phyloP scores from a whole-genome alignment of 495 filamentous ascomycete genomes.

The Talaromyces adpressus region DNA sequence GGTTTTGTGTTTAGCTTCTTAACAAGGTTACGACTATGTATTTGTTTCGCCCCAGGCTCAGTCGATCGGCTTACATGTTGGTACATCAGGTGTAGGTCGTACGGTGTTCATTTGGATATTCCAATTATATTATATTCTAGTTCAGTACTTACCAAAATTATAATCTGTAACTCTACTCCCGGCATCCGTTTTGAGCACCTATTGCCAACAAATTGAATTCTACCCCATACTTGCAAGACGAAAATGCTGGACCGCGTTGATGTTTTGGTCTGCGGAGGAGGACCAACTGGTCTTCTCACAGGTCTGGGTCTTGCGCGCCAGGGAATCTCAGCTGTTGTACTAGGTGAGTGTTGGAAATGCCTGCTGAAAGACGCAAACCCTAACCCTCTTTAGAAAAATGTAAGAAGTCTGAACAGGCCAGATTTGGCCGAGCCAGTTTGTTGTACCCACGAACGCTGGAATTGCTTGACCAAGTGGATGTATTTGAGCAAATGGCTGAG shows the following conservation, averaged over 20 bases:
- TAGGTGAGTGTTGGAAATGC: neutral
- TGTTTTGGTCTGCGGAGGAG: neutral
- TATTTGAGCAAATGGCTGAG: slow-evolving; percentile 38
- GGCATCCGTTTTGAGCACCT: neutral
- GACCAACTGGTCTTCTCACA: neutral
- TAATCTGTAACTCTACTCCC: neutral
- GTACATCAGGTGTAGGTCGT: neutral
- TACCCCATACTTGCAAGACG: neutral
- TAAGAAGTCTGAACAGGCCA: slow-evolving; percentile 28
- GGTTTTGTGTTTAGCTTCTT: neutral
- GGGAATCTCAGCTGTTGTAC: neutral
- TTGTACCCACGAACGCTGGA: slow-evolving; percentile 38
- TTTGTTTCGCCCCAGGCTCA: neutral
- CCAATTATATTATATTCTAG: neutral
- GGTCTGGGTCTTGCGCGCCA: neutral
- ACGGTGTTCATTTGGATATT: neutral
- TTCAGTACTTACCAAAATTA: neutral
- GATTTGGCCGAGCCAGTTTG: slow-evolving; percentile 37
- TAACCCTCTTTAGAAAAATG: slow-evolving; percentile 25
- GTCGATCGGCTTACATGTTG: neutral
- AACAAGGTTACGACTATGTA: neutral
- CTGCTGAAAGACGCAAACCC: neutral
- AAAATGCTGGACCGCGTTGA: slow-evolving; percentile 3
- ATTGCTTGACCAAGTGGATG: slow-evolving; percentile 40
- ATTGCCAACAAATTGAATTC: neutral